phyloP scores from a whole-genome alignment of 1,284 basidiomycete species.

The Vanrija sp. region DNA sequence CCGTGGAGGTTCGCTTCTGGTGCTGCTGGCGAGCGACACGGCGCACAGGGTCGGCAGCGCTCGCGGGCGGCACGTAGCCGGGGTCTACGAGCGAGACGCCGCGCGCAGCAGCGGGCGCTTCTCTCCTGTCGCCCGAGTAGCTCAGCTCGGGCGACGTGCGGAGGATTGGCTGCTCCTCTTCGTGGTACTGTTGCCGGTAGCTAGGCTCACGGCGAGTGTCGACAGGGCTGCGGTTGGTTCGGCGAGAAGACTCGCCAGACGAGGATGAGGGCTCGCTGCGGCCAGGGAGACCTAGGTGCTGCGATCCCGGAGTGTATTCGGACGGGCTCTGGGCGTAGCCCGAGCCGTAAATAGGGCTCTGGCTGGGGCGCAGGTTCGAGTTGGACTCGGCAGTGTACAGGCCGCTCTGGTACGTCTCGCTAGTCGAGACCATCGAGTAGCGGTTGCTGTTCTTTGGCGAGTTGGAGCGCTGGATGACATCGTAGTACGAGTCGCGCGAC shows the following conservation, averaged over 20 bases:
- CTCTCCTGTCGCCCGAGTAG: too few relatives aligned
- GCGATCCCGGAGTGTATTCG: too few relatives aligned
- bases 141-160: constrained; percentile 1
- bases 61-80: constrained; percentile 70
- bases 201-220: constrained; percentile 3
- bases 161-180: constrained; percentile 58
- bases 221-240: constrained; percentile 1
- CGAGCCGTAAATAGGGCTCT: constrained; percentile 7
- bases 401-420: constrained; percentile 58
- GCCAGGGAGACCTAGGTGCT: constrained; percentile 23
- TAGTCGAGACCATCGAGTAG: constrained; percentile 70
- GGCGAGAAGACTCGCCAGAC: constrained; percentile 39
- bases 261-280: constrained; percentile 37
- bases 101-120: constrained; percentile 44
- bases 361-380: constrained; percentile 40
- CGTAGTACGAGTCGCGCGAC: constrained; percentile 67
- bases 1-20: constrained; percentile 27
- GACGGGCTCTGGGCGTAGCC: constrained; percentile 45
- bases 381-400: constrained; percentile 45
- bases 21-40: constrained; percentile 32
- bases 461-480: constrained; percentile 38
- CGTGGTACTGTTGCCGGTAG: constrained; percentile 23
- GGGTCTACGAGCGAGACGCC: constrained; percentile 72
- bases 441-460: constrained; percentile 53
- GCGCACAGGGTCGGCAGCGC: constrained; percentile 57